Percentiles rank a stretch among this genome's conserved stretches.
Evolutionary conservation across 2,329 filamentous ascomycete species (phyloP).

Genomic region (Clonostachys sp.): DNA sequence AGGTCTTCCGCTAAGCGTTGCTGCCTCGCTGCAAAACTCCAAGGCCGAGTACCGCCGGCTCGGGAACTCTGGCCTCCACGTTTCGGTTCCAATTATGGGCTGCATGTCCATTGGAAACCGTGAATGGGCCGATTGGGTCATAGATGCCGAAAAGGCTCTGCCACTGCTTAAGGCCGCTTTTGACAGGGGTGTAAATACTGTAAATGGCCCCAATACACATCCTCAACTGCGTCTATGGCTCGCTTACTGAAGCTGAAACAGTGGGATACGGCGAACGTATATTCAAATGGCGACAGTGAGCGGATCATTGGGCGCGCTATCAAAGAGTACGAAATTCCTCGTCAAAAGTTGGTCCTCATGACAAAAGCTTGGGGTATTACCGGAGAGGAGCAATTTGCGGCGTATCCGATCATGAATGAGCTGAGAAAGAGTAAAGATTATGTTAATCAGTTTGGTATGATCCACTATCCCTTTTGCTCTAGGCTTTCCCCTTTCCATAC

Average conservation of each 20-base stretch:
- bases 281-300: conserved; percentile 51
- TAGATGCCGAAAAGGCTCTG: conserved; percentile 44
- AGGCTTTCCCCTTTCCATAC: neutral
- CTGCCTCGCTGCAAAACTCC: conserved; percentile 19
- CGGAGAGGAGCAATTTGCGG: neutral
- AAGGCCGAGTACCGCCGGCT: conserved; percentile 47
- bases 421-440: conserved; percentile 15
- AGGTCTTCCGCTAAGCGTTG: conserved; percentile 2
- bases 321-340: conserved; percentile 49
- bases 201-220: neutral
- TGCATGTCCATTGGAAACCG: conserved; percentile 57
- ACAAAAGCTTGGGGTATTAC: conserved; percentile 49
- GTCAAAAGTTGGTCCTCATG: conserved; percentile 51
- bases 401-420: neutral
- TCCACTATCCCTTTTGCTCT: neutral
- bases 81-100: conserved; percentile 61
- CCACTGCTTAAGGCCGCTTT: conserved; percentile 55
- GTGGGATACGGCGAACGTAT: conserved; percentile 43
- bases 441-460: conserved; percentile 9
- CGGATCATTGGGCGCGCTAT: conserved; percentile 52
- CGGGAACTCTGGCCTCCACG: conserved; percentile 56
- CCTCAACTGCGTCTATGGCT: too few relatives aligned
- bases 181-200: conserved; percentile 54
- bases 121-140: conserved; percentile 48
- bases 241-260: too few relatives aligned